Percentiles rank a stretch among this genome's conserved stretches.
These are phyloP conservation scores for Pistacia vera DNA, from an alignment of 345 rosid species.

Conservation along the genomic window DNA sequence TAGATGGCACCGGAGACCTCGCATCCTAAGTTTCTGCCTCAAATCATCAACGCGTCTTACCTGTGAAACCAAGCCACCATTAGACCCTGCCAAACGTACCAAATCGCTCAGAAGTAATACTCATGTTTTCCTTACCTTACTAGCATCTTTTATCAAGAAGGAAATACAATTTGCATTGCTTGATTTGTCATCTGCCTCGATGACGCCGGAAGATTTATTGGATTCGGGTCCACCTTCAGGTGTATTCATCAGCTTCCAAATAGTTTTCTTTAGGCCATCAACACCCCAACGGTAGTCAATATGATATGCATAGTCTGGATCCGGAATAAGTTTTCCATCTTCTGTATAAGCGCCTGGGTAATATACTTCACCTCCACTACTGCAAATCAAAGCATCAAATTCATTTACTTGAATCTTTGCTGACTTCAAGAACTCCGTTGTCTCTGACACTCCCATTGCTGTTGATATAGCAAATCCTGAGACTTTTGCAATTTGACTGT, in stretches of 20 bases:
- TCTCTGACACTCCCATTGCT: conserved; percentile 77
- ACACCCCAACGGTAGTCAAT: conserved; percentile 90
- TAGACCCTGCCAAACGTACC: conserved; percentile 1
- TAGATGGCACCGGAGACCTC: conserved; percentile 97
- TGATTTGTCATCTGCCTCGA: conserved; percentile 62
- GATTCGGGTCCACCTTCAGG: conserved; percentile 53
- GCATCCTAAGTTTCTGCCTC: too few species aligned
- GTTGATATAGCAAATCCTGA: too few species aligned
- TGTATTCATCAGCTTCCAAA: conserved; percentile 80
- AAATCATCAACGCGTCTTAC: too few species aligned
- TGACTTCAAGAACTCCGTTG: conserved; percentile 55
- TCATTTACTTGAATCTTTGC: conserved; percentile 69
- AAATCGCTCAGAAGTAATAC: too few species aligned
- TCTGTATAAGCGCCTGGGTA: too few species aligned
- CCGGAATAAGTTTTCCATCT: too few species aligned
- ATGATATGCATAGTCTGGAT: too few species aligned
- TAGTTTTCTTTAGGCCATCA: conserved; percentile 86
- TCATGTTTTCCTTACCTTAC: too few species aligned
- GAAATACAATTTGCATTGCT: conserved; percentile 78
- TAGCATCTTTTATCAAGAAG: too few species aligned
- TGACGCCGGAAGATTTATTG: conserved; percentile 39
- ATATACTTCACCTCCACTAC: conserved; percentile 92
- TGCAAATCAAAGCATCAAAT: conserved; percentile 87
- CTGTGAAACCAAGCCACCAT: too few species aligned
- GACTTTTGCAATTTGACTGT: conserved; percentile 54